Evolutionary conservation across 2,329 filamentous ascomycete genomes (phyloP).

Genomic region (Epichloe scottii): DNA sequence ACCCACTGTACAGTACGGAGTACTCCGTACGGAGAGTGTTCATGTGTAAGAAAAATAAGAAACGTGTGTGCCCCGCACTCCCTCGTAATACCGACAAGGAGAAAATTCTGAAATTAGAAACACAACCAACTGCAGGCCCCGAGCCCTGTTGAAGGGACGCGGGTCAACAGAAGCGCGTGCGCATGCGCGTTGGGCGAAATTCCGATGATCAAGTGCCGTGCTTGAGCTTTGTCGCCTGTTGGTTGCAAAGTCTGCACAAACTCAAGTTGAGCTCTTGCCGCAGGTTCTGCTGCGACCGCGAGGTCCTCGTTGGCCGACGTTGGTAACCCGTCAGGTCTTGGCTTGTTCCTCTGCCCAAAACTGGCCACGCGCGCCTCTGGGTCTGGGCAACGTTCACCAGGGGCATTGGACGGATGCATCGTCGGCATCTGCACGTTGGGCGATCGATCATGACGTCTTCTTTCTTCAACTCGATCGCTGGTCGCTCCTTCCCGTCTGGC

Average conservation of each 20-base stretch:
- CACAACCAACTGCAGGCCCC: too few species aligned
- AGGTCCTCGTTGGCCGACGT: neutral
- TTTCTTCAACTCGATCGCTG: neutral
- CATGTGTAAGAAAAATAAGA: too few species aligned
- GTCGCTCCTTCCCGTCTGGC: neutral
- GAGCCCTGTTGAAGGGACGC: neutral
- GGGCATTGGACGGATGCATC: too few species aligned
- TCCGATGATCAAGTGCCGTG: neutral
- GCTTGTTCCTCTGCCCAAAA: neutral
- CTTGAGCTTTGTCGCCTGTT: neutral
- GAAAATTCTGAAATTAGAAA: too few species aligned
- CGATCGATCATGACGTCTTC: too few species aligned
- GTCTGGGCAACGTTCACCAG: too few species aligned
- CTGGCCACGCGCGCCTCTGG: too few species aligned
- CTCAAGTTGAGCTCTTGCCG: neutral
- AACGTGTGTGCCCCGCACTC: too few species aligned
- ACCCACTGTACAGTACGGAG: too few species aligned
- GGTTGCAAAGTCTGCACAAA: neutral
- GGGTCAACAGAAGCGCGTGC: neutral
- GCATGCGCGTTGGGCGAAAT: neutral
- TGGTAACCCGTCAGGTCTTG: neutral
- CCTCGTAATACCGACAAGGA: too few species aligned
- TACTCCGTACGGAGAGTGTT: too few species aligned
- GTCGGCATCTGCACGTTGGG: too few species aligned
- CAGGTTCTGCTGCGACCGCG: neutral